Conservation (phyloP, 202 grass and related monocot genomes). For the Dendrocalamus latiflorus region DNA sequence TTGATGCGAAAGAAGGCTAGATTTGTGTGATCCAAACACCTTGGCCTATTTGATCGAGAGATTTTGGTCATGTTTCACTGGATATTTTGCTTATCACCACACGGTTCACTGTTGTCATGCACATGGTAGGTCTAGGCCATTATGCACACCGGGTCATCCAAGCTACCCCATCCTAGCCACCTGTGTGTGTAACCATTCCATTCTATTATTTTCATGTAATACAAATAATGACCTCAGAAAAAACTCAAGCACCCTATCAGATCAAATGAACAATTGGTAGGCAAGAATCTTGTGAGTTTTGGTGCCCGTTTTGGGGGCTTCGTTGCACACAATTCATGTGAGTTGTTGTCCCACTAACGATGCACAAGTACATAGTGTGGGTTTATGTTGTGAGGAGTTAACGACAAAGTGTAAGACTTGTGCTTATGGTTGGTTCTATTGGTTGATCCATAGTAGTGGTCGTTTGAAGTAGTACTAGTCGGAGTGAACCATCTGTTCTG, state of each 20-base stretch:
- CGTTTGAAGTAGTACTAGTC: too few species aligned
- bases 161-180: background rate
- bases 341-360: background rate
- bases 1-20: background rate
- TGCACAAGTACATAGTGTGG: rapidly evolving
- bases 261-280: background rate
- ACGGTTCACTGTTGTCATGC: background rate
- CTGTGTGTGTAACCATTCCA: background rate
- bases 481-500: too few species aligned
- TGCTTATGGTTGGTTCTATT: too few species aligned
- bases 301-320: background rate
- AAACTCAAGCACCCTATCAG: background rate
- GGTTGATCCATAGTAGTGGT: too few species aligned
- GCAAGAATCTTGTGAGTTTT: background rate
- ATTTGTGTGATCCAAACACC: background rate
- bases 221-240: background rate
- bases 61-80: background rate
- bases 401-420: too few species aligned
- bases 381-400: too few species aligned
- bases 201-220: background rate
- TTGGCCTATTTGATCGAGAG: background rate
- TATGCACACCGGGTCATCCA: background rate
- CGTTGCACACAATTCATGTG: background rate
- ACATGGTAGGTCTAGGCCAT: background rate
- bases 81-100: background rate